Evolutionary conservation across 2,329 filamentous ascomycete genomes (phyloP).

Genomic region (Chaetothyriales sp.): DNA sequence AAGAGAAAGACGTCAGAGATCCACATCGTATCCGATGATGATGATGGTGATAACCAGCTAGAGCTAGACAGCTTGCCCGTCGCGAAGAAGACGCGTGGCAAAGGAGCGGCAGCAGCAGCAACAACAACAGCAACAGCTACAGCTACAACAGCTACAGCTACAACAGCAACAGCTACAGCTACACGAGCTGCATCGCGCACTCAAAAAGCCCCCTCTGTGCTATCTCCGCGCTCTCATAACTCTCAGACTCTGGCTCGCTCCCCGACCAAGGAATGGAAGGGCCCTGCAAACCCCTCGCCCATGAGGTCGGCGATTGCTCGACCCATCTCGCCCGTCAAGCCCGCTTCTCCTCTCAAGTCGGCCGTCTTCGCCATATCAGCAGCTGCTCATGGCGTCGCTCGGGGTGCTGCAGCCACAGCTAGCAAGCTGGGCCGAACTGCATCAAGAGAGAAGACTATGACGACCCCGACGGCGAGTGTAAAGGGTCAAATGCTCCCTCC

Average conservation of each 20-base stretch:
- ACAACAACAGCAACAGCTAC: no score
- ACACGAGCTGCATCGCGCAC: conserved; percentile 25
- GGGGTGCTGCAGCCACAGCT: conserved; percentile 11
- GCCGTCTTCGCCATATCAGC: conserved; percentile 20
- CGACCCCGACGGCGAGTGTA: conserved; percentile 1
- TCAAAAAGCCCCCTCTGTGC: conserved; percentile 41
- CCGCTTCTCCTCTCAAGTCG: conserved; percentile 42
- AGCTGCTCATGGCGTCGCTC: conserved; percentile 15
- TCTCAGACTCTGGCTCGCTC: conserved; percentile 53
- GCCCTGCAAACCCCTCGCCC: conserved; percentile 18
- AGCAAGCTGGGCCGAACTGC: conserved; percentile 14
- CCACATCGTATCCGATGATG: conserved; percentile 49
- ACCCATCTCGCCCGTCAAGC: conserved; percentile 31
- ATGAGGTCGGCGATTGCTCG: conserved; percentile 38
- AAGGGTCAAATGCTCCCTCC: conserved; percentile 17
- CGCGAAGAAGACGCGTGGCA: conserved; percentile 49
- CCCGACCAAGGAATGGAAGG: conserved; percentile 33
- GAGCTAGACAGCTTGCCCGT: conserved; percentile 41
- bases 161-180: conserved; percentile 30
- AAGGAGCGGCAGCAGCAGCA: conserved; percentile 31
- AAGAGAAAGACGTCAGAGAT: conserved; percentile 19
- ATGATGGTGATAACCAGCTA: conserved; percentile 51
- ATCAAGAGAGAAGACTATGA: conserved; percentile 13
- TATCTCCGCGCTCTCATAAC: conserved; percentile 75
- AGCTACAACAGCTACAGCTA: conserved; percentile 25